Evolutionary conservation across 2,329 filamentous ascomycete genomes (phyloP), one percentile per base, ranked within the genome.

Genomic region (Camillea tinctor): DNA sequence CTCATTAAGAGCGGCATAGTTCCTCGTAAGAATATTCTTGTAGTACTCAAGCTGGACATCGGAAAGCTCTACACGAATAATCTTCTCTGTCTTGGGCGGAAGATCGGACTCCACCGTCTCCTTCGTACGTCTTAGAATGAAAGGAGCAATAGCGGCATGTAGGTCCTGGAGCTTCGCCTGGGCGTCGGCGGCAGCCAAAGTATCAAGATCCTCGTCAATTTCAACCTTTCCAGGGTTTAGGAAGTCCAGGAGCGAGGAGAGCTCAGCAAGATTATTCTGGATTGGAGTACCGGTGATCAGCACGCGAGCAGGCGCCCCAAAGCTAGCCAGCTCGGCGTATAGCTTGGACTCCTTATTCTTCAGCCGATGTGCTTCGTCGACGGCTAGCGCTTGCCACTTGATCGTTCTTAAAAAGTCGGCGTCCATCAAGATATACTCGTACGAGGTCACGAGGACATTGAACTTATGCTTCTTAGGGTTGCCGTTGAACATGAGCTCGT

Each of bases 11-110:
- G 94, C 95, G 26, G 93, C 88, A 71, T 99, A 99, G 73, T 99
- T 99, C 70, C 94, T 89, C 0, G 95, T 98, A 22, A 99, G 82
- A 60, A 99, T 98, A 72, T 98, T 98, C 78, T 98, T 98, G 81
- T 99, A 99, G 75, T 97, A 98, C 65, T 99, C 94, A 9, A 98
- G 81, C 73, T 99, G 95, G 24, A 98, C 89, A 75, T 99, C 95
- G 0, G 95, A 96, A 55, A 99, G 82, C 75, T 98, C 95, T 49
- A 99, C 95, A 58, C 96, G 92, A 73, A 99, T 96, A 66, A 99
- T 99, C 80, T 98, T 99, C 75, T 99, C 95, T 0, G 92, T 97
- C 80, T 99, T 99, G 0, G 94, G 93, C 13, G 95, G 95, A 23
- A 99, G 80, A 68, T 99, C 95, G 21, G 93, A 96, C 74, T 98